Base-by-base conservation (phyloP, 2,329 filamentous ascomycete genomes). In the Acephala macrosclerotiorum region DNA sequence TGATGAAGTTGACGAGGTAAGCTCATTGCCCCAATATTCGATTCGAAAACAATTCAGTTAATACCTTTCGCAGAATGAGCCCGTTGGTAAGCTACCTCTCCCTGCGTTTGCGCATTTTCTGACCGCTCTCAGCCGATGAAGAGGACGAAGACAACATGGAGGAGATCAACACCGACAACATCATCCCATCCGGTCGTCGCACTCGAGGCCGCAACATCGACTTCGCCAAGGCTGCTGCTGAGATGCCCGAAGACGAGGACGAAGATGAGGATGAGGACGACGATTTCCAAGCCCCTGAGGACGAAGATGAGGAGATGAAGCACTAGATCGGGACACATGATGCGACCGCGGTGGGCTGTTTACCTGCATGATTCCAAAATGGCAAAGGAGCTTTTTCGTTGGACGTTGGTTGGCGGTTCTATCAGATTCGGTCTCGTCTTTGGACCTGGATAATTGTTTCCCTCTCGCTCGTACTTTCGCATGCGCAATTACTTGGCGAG, bases 201-300 rank as follows among this genome's bases (percentile, higher is more conserved):
- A 98, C 95, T 70, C 95, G 95, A 76, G 94, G 94, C 77, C 92
- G 93, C 80, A 86, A 89, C 76, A 97, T 98, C 78, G 93, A 98
- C 85, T 98, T 93, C 81, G 91, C 91, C 75, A 94, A 97, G 83
- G 94, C 94, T 22, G 93, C 93, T 29, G 85, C 91, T 80, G 89
- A 97, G 79, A 87, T 91, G 74, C 88, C 87, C 56, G 87, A 89
- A n/a, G 89, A 92, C 8, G 91, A 94, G 5, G 91, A 93, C 16
- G 90, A 95, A 35, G 93, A 94, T 53, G 91, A 96, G 0, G 91
- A 91, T 55, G 90, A 92, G 66, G 73, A 73, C 55, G 82, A 83
- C 71, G 82, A 83, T 71, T 90, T 90, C 77, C 82, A 89, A 76
- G 87, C 87, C 59, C 78, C 85, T 45, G 85, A 85, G 29, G 29